These are phyloP conservation scores for Podospora australis DNA, from an alignment of 495 filamentous ascomycete species.

Conservation along the genomic window DNA sequence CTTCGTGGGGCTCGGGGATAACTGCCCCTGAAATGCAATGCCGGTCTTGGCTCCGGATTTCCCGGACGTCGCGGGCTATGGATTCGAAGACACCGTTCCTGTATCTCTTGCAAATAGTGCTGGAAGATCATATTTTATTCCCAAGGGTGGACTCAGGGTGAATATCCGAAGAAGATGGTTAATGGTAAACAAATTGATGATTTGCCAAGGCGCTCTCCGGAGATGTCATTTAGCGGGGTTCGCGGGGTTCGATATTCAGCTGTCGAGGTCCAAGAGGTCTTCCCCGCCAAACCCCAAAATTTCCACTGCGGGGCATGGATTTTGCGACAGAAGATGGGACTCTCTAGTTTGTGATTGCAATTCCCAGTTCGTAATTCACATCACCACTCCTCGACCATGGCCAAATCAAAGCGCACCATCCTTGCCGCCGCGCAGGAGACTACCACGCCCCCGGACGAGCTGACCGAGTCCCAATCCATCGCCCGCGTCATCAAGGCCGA, in stretches of 20 bases:
- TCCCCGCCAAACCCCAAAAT: conserved; percentile 12
- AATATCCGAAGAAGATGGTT: too few species aligned
- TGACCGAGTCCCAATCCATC: conserved; percentile 60
- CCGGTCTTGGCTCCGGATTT: background rate
- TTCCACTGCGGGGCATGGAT: conserved; percentile 10
- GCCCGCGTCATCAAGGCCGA: conserved; percentile 71
- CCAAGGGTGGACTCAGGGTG: too few species aligned
- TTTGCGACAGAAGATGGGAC: background rate
- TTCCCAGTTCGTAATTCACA: background rate
- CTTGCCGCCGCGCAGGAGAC: conserved; percentile 70
- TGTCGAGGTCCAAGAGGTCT: too few species aligned
- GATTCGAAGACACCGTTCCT: too few species aligned
- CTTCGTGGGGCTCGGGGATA: background rate
- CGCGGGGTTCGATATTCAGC: too few species aligned
- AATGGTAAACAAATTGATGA: too few species aligned
- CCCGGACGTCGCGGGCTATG: background rate
- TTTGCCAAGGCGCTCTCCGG: too few species aligned
- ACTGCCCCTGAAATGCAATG: background rate
- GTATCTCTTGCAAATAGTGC: too few species aligned
- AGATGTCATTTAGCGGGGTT: too few species aligned
- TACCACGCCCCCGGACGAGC: conserved; percentile 59
- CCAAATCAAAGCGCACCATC: conserved; percentile 65
- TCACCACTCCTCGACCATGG: conserved; percentile 44
- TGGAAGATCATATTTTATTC: too few species aligned
- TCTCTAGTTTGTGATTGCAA: background rate